Percentiles rank a stretch among this genome's conserved stretches.
Evolutionary conservation across 306 rosid species (phyloP).

Genomic region (Medicago lupulina): DNA sequence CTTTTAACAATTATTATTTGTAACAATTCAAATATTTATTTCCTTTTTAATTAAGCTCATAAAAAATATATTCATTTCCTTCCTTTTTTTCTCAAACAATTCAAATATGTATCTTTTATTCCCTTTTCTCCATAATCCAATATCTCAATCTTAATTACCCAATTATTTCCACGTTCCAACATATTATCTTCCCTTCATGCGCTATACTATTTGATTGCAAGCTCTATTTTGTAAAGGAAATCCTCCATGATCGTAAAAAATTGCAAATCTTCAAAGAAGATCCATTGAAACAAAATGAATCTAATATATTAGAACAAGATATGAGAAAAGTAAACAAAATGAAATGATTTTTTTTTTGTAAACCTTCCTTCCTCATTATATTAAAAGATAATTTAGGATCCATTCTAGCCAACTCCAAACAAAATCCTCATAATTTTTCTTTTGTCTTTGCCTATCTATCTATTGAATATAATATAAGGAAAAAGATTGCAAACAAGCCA

Average conservation of each 20-base stretch:
- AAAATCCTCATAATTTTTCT: slow-evolving; percentile 33
- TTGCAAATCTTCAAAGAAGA: background rate
- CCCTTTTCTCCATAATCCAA: background rate
- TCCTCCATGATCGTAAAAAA: background rate
- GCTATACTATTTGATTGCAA: background rate
- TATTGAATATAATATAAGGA: slow-evolving; percentile 36
- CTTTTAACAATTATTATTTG: no score
- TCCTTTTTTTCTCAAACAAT: no score
- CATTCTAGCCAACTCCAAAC: slow-evolving; percentile 8
- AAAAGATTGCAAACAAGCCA: slow-evolving; percentile 43
- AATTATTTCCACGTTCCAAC: background rate
- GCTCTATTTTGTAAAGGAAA: background rate
- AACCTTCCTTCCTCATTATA: slow-evolving; percentile 27
- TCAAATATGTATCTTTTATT: background rate
- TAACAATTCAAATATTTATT: no score
- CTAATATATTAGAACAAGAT: background rate
- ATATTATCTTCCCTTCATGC: background rate
- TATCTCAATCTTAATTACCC: background rate
- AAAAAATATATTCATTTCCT: no score
- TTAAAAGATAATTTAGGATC: background rate
- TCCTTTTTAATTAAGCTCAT: no score
- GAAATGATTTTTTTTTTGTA: background rate
- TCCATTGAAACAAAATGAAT: background rate
- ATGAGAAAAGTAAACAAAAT: background rate
- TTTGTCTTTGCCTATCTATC: slow-evolving; percentile 11